Percentiles rank a stretch among this genome's conserved stretches.
phyloP scores from a whole-genome alignment of 768 basidiomycete genomes.

The Termitomyces sp. region DNA sequence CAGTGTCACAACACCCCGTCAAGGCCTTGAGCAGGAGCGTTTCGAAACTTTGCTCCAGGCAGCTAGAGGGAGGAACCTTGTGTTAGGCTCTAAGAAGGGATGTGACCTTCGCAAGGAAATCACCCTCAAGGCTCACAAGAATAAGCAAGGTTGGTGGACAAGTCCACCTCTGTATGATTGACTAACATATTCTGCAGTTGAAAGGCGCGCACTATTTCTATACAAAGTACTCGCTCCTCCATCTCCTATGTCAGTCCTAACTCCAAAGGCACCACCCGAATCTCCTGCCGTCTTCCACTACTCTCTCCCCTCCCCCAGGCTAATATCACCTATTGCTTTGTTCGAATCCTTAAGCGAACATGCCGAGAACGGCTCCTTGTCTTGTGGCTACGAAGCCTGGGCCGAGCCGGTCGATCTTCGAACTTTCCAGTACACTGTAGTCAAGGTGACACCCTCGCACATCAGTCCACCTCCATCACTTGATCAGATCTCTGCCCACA shows the following conservation, averaged over 20 bases:
- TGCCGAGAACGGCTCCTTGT: slow-evolving; percentile 17
- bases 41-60: slow-evolving; percentile 62
- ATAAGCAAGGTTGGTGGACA: slow-evolving; percentile 58
- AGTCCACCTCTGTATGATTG: background rate
- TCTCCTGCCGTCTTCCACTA: slow-evolving; percentile 67
- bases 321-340: slow-evolving; percentile 55
- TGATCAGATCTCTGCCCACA: slow-evolving; percentile 67
- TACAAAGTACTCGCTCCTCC: slow-evolving; percentile 68
- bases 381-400: slow-evolving; percentile 37
- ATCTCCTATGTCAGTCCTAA: slow-evolving; percentile 48
- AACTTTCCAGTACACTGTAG: slow-evolving; percentile 22
- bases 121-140: slow-evolving; percentile 64
- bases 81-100: slow-evolving; percentile 37
- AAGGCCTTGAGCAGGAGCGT: slow-evolving; percentile 56
- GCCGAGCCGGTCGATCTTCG: slow-evolving; percentile 67
- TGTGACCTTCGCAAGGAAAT: slow-evolving; percentile 70
- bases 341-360: slow-evolving; percentile 45
- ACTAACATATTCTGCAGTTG: slow-evolving; percentile 37
- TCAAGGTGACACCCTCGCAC: slow-evolving; percentile 7
- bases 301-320: slow-evolving; percentile 61
- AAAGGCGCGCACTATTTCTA: slow-evolving; percentile 70
- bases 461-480: slow-evolving; percentile 52
- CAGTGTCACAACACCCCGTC: slow-evolving; percentile 23
- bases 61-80: slow-evolving; percentile 49
- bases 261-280: slow-evolving; percentile 62